These are phyloP conservation scores for Citrullus colocynthis DNA, from an alignment of 306 rosid genomes.

Conservation along the genomic window DNA sequence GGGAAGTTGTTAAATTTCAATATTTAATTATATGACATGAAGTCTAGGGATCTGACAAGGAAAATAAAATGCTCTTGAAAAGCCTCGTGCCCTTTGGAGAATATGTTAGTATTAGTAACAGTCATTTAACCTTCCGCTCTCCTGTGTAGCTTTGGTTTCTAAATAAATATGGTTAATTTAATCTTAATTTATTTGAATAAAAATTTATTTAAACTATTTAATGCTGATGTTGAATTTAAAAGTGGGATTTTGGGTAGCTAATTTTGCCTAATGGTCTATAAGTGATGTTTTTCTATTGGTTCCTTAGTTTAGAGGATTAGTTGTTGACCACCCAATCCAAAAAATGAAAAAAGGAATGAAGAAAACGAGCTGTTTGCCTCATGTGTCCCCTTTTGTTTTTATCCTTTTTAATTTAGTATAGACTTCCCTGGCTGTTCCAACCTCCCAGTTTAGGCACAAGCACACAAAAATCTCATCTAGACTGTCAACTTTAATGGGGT, in stretches of 20 bases:
- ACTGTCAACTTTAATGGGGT: neutral
- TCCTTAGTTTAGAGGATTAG: neutral
- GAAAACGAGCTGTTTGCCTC: neutral
- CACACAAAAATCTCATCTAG: neutral
- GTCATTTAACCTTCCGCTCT: neutral
- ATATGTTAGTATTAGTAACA: neutral
- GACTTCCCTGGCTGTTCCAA: neutral
- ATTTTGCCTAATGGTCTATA: neutral
- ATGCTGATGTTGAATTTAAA: neutral
- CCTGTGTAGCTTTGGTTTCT: neutral
- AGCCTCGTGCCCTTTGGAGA: neutral
- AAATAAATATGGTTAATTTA: neutral
- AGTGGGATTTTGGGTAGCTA: neutral
- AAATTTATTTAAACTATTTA: neutral
- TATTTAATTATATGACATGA: neutral
- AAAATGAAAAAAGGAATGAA: neutral
- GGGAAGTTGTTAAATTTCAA: neutral
- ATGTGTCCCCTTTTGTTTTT: neutral
- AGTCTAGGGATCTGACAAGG: neutral
- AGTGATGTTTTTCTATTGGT: neutral
- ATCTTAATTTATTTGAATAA: neutral
- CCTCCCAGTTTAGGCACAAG: neutral
- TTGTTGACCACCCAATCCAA: neutral
- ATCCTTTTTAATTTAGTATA: neutral
- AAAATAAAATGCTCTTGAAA: neutral